phyloP scores from a whole-genome alignment of 1,284 basidiomycete species.

The Grifola frondosa region DNA sequence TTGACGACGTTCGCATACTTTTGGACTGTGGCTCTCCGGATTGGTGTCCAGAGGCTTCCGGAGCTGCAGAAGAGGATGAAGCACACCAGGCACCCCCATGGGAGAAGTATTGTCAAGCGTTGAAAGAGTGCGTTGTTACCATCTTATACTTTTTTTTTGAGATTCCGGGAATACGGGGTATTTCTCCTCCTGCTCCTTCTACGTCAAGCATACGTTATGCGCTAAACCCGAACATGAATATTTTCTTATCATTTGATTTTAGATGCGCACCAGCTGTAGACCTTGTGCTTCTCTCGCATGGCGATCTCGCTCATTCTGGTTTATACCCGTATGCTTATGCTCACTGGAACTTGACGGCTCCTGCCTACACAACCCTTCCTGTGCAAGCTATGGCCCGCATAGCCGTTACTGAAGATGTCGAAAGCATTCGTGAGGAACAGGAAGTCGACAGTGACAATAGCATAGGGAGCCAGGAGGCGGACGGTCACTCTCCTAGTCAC shows the following conservation, averaged over 20 bases:
- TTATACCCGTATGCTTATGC: constrained; percentile 91
- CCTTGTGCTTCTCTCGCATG: constrained; percentile 91
- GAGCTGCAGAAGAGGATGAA: constrained; percentile 35
- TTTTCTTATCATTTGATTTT: constrained; percentile 7
- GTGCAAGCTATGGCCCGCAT: constrained; percentile 96
- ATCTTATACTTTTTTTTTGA: not conserved
- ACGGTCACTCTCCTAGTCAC: too few species aligned
- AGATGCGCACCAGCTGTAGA: constrained; percentile 77
- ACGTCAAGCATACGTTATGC: too few species aligned
- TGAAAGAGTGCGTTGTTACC: constrained; percentile 57
- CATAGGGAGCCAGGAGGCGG: too few species aligned
- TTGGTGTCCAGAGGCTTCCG: constrained; percentile 72
- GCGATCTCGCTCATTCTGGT: constrained; percentile 85
- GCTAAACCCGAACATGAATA: too few species aligned
- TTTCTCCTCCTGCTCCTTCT: too few species aligned
- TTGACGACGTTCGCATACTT: constrained; percentile 92
- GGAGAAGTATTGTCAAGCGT: constrained; percentile 61
- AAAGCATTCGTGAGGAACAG: constrained; percentile 77
- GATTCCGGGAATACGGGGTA: too few species aligned
- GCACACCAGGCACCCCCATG: constrained; percentile 43
- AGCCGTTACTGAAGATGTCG: constrained; percentile 81
- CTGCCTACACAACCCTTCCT: constrained; percentile 94
- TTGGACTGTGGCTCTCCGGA: constrained; percentile 93
- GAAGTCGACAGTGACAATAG: constrained; percentile 46
- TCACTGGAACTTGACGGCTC: constrained; percentile 85